Conservation (phyloP, 176 grass and related monocot genomes). For the Otatea glauca region DNA sequence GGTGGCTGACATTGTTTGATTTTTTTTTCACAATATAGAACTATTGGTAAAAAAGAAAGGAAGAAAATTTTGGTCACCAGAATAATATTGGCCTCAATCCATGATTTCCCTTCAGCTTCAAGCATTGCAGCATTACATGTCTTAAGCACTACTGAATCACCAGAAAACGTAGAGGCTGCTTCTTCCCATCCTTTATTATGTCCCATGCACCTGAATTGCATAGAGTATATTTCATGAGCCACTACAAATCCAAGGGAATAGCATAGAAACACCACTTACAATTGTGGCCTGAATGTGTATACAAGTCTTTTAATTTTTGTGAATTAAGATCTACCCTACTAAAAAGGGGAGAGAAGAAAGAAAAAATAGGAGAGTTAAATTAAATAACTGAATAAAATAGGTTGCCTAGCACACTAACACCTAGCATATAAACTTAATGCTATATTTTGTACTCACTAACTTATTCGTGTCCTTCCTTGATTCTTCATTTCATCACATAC, state of each 20-base stretch:
- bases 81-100: slow-evolving; percentile 68
- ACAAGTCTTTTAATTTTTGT: no score
- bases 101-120: slow-evolving; percentile 87
- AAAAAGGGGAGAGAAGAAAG: no score
- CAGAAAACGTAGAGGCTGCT: slow-evolving; percentile 94
- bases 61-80: slow-evolving; percentile 2
- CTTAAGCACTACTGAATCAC: slow-evolving; percentile 66
- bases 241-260: not conserved
- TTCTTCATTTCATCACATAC: not conserved
- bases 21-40: not conserved
- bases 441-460: not conserved
- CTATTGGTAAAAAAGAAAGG: not conserved
- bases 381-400: not conserved
- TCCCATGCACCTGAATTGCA: slow-evolving; percentile 83
- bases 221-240: not conserved
- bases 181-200: slow-evolving; percentile 99
- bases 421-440: not conserved
- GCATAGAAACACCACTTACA: not conserved
- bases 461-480: not conserved
- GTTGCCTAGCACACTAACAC: not conserved
- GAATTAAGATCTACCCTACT: no score
- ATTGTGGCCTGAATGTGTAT: not conserved
- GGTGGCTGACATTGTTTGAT: no score
- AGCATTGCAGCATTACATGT: slow-evolving; percentile 93
- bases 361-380: not conserved